Evolutionary conservation across 306 rosid species (phyloP).

Genomic region (Vigna reflexopilosa): DNA sequence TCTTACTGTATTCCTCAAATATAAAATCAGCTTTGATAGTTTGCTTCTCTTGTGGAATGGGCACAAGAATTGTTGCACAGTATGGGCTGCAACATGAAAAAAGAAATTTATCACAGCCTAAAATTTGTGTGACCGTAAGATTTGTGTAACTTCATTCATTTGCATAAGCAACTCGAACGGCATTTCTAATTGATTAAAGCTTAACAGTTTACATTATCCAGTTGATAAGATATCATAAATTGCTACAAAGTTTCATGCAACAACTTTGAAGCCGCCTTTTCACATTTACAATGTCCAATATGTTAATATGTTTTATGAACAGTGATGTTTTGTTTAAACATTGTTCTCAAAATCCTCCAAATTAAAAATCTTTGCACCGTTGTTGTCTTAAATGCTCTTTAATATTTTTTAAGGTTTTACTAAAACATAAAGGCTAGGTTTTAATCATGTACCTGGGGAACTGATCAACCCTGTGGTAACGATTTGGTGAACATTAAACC

Average conservation of each 20-base stretch:
- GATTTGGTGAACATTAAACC: constrained; percentile 41
- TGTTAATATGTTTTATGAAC: constrained; percentile 12
- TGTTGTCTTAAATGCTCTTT: constrained; percentile 18
- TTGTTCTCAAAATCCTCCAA: background rate
- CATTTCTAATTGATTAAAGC: background rate
- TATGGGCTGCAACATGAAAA: constrained; percentile 78
- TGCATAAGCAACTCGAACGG: background rate
- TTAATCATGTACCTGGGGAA: constrained; percentile 74
- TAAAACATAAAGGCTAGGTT: constrained; percentile 33
- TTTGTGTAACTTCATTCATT: constrained; percentile 4
- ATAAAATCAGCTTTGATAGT: constrained; percentile 82
- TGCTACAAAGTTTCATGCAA: constrained; percentile 21
- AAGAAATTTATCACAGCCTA: constrained; percentile 41
- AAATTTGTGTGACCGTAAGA: constrained; percentile 26
- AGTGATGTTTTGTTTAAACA: constrained; percentile 24
- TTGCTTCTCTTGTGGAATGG: constrained; percentile 72
- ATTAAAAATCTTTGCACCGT: constrained; percentile 18
- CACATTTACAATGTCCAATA: constrained; percentile 2
- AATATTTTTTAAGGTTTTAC: constrained; percentile 17
- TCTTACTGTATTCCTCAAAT: constrained; percentile 85
- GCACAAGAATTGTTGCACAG: constrained; percentile 63
- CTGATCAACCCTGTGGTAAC: constrained; percentile 84
- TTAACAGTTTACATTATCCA: constrained; percentile 22
- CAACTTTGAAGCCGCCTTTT: constrained; percentile 3
- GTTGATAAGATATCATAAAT: constrained; percentile 12